These are phyloP conservation scores for Backusella morwellensis DNA, from an alignment of 192 early-diverging fungal genomes.

Conservation along the genomic window DNA sequence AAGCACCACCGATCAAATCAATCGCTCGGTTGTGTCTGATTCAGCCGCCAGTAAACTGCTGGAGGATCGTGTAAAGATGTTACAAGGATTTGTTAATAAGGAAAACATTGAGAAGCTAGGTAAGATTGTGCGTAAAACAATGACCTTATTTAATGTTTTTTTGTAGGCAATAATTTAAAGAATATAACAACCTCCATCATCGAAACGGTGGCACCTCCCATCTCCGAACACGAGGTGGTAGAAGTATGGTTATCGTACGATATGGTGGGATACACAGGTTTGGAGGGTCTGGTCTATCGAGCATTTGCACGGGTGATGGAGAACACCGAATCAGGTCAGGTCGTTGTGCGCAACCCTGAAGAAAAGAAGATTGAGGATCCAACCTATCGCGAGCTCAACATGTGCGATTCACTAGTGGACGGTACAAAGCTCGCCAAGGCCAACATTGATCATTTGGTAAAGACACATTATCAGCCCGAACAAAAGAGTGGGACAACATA, in stretches of 20 bases:
- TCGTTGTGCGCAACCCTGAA: slow-evolving; percentile 47
- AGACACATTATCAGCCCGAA: slow-evolving; percentile 41
- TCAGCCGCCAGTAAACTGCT: slow-evolving; percentile 36
- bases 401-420: slow-evolving; percentile 55
- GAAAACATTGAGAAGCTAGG: slow-evolving; percentile 61
- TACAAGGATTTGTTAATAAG: slow-evolving; percentile 45
- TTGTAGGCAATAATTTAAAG: slow-evolving; percentile 45
- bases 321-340: slow-evolving; percentile 57
- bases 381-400: slow-evolving; percentile 45
- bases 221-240: slow-evolving; percentile 58
- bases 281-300: slow-evolving; percentile 53
- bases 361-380: slow-evolving; percentile 26
- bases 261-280: slow-evolving; percentile 53
- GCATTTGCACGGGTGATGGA: slow-evolving; percentile 58
- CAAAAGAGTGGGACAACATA: slow-evolving; percentile 9
- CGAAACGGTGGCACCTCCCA: slow-evolving; percentile 58
- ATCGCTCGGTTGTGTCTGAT: slow-evolving; percentile 49
- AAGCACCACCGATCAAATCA: slow-evolving; percentile 51
- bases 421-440: slow-evolving; percentile 58
- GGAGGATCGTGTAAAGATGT: slow-evolving; percentile 50
- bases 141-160: too few species aligned
- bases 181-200: slow-evolving; percentile 48
- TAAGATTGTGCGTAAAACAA: slow-evolving; percentile 1
- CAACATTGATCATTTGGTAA: slow-evolving; percentile 55
- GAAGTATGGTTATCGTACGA: slow-evolving; percentile 59